phyloP scores from a whole-genome alignment of 2,329 filamentous ascomycete genomes.

The Akanthomyces muscarius region DNA sequence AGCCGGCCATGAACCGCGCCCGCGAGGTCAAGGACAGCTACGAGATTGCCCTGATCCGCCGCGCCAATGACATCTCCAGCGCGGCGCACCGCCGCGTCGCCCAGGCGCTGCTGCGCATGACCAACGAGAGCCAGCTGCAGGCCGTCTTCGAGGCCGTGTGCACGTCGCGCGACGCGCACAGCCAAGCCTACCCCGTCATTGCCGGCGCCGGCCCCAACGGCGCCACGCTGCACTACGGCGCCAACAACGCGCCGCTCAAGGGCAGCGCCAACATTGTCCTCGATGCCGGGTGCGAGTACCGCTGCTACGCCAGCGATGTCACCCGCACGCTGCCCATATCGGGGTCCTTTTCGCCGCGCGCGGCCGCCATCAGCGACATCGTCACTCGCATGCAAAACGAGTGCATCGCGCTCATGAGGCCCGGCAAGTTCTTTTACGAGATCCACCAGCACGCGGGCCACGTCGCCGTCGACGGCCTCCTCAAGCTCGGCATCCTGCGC shows the following conservation, averaged over 20 bases:
- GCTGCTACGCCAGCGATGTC: constrained; percentile 83
- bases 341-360: constrained; percentile 64
- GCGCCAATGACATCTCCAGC: constrained; percentile 76
- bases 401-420: constrained; percentile 65
- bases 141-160: constrained; percentile 72
- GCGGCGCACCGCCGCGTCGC: constrained; percentile 73
- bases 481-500: constrained; percentile 66
- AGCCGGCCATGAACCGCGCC: constrained; percentile 71
- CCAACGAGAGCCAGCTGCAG: constrained; percentile 79
- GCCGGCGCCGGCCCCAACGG: constrained; percentile 80
- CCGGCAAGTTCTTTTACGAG: constrained; percentile 66
- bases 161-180: constrained; percentile 65
- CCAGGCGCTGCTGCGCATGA: constrained; percentile 55
- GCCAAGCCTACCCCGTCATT: constrained; percentile 86
- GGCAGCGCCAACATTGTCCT: constrained; percentile 73
- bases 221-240: constrained; percentile 79
- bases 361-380: constrained; percentile 68
- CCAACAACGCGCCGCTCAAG: constrained; percentile 68
- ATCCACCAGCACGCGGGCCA: constrained; percentile 70
- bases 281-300: constrained; percentile 83
- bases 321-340: constrained; percentile 81
- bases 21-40: constrained; percentile 82
- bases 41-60: constrained; percentile 76
- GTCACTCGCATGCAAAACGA: constrained; percentile 77
- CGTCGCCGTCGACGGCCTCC: constrained; percentile 67